These are phyloP conservation scores for Rhamnella rubrinervis DNA, from an alignment of 331 rosid species.

Conservation along the genomic window DNA sequence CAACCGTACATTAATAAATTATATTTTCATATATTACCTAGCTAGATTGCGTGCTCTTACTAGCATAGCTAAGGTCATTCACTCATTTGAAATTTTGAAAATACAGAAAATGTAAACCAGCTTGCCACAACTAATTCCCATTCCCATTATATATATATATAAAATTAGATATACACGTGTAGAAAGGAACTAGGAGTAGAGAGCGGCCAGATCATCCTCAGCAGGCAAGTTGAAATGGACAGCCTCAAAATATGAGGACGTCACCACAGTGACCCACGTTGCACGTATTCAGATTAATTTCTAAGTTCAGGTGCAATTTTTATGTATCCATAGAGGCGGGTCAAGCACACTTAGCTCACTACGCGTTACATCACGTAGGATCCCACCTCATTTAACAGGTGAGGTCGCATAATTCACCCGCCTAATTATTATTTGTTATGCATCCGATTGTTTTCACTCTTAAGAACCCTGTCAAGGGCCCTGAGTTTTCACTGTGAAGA, in stretches of 20 bases:
- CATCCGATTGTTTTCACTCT: too few relatives aligned
- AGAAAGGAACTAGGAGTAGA: neutral
- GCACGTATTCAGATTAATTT: constrained; percentile 8
- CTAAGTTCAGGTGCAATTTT: constrained; percentile 23
- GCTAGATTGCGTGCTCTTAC: neutral
- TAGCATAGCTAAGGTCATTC: neutral
- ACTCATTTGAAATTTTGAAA: neutral
- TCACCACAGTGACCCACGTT: constrained; percentile 32
- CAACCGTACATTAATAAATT: too few relatives aligned
- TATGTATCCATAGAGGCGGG: too few relatives aligned
- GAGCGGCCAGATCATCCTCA: neutral
- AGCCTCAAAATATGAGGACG: constrained; percentile 26
- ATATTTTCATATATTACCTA: too few relatives aligned
- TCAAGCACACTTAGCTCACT: too few relatives aligned
- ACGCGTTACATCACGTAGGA: too few relatives aligned
- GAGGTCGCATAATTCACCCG: too few relatives aligned
- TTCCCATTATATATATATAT: neutral
- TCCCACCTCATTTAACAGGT: too few relatives aligned
- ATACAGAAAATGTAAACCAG: neutral
- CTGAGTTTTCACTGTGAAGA: too few relatives aligned
- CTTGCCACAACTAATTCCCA: neutral
- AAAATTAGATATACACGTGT: neutral
- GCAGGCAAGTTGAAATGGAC: constrained; percentile 34
- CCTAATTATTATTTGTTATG: too few relatives aligned
- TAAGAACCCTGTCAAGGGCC: too few relatives aligned